Percentiles rank a stretch among this genome's conserved stretches.
Evolutionary conservation across 805 yeast species (phyloP).

Genomic region (Teunomyces tritomae): DNA sequence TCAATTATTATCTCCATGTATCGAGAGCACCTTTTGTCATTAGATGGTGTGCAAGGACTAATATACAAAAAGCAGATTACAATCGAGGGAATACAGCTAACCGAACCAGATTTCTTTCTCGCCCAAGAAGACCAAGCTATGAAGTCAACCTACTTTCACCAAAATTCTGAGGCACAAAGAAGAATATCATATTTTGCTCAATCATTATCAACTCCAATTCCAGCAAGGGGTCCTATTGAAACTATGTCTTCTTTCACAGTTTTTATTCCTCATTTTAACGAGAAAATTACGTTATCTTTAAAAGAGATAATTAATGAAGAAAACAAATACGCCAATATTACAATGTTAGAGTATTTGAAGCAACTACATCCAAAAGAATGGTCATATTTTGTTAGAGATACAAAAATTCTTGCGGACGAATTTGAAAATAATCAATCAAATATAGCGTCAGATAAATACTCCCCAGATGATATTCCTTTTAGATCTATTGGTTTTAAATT

Average conservation of each 20-base stretch:
- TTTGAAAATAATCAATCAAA: not conserved
- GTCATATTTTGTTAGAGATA: slow-evolving; percentile 75
- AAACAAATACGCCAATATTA: slow-evolving; percentile 38
- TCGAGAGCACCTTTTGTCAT: slow-evolving; percentile 39
- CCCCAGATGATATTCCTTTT: slow-evolving; percentile 57
- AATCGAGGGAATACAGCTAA: no score
- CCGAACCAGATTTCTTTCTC: no score
- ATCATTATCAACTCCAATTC: slow-evolving; percentile 46
- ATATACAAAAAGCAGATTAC: slow-evolving; percentile 18
- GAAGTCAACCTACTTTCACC: slow-evolving; percentile 32
- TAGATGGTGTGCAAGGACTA: slow-evolving; percentile 39
- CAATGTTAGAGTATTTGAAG: slow-evolving; percentile 78
- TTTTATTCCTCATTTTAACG: slow-evolving; percentile 51
- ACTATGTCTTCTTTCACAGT: slow-evolving; percentile 53
- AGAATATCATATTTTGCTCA: slow-evolving; percentile 54
- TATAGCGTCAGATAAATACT: slow-evolving; percentile 32
- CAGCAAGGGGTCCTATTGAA: slow-evolving; percentile 46
- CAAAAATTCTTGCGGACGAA: slow-evolving; percentile 44
- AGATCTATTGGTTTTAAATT: slow-evolving; percentile 71
- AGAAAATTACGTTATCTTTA: slow-evolving; percentile 43
- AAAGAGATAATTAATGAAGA: slow-evolving; percentile 48
- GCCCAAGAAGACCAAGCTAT: not conserved
- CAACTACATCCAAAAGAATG: slow-evolving; percentile 72
- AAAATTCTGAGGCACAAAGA: slow-evolving; percentile 52
- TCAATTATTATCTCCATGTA: slow-evolving; percentile 15